Conservation (phyloP, 129 eudicot species). For the sunflower (Helianthus annuus) region HanXRQr2.0-SUNRISE NC_035439.2:126067397-126067896, state of each 20-base stretch:
- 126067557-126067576: no score
- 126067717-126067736: background rate
- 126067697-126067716: background rate
- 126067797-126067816: slow-evolving; percentile 35
- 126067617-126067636: slow-evolving; percentile 28
- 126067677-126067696: background rate
- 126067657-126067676: background rate
- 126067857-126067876: slow-evolving; percentile 15
- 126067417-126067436: no score
- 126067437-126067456: no score
- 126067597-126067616: slow-evolving; percentile 20
- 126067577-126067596: background rate
- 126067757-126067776: background rate
- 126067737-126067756: background rate
- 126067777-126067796: slow-evolving; percentile 9
- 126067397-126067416: no score
- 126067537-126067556: no score
- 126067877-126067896: no score
- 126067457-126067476: no score
- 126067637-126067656: slow-evolving; percentile 7
- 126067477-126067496: no score
- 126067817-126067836: slow-evolving; percentile 42
- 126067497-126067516: no score
- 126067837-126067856: slow-evolving; percentile 11
- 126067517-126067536: no score